These are phyloP conservation scores for Linnemannia schmuckeri DNA, from an alignment of 192 early-diverging fungal genomes.

Conservation along the genomic window DNA sequence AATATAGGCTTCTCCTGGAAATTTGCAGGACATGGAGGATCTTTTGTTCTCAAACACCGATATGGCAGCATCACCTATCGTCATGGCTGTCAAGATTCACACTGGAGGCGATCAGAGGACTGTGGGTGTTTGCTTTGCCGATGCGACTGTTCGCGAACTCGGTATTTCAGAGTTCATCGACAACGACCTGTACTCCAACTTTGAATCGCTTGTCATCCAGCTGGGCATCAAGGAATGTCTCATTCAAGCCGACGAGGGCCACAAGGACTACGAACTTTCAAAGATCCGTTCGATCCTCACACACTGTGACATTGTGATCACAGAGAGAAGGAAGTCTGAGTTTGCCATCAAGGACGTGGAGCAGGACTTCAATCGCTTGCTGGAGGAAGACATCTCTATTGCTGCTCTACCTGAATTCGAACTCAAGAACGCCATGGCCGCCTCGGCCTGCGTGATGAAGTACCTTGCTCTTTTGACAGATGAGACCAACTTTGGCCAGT, in stretches of 20 bases:
- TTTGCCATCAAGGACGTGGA: slow-evolving; percentile 85
- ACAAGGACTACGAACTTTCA: slow-evolving; percentile 74
- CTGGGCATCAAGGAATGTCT: slow-evolving; percentile 94
- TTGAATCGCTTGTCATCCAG: slow-evolving; percentile 95
- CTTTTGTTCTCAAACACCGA: slow-evolving; percentile 83
- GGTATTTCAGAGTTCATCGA: slow-evolving; percentile 94
- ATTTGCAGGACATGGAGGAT: slow-evolving; percentile 93
- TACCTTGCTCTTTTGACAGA: slow-evolving; percentile 81
- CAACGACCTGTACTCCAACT: slow-evolving; percentile 92
- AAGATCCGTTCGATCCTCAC: slow-evolving; percentile 81
- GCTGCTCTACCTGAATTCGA: slow-evolving; percentile 80
- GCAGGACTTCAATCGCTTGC: slow-evolving; percentile 87
- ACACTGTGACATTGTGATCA: slow-evolving; percentile 83
- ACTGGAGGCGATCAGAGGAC: slow-evolving; percentile 73
- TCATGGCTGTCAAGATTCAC: slow-evolving; percentile 80
- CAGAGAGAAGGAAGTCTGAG: slow-evolving; percentile 72
- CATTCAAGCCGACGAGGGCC: slow-evolving; percentile 66
- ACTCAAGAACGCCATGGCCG: slow-evolving; percentile 76
- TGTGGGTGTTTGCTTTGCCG: slow-evolving; percentile 92
- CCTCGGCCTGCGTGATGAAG: slow-evolving; percentile 77
- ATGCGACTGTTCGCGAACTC: slow-evolving; percentile 84
- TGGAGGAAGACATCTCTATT: slow-evolving; percentile 76
- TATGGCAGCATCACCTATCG: slow-evolving; percentile 80
- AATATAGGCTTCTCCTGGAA: slow-evolving; percentile 93
- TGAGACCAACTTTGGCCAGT: slow-evolving; percentile 85